Percentiles rank a stretch among this genome's conserved stretches.
These are phyloP conservation scores for Guillardia theta DNA, from an alignment of 78 protist genomes.

Conservation along the genomic window DNA sequence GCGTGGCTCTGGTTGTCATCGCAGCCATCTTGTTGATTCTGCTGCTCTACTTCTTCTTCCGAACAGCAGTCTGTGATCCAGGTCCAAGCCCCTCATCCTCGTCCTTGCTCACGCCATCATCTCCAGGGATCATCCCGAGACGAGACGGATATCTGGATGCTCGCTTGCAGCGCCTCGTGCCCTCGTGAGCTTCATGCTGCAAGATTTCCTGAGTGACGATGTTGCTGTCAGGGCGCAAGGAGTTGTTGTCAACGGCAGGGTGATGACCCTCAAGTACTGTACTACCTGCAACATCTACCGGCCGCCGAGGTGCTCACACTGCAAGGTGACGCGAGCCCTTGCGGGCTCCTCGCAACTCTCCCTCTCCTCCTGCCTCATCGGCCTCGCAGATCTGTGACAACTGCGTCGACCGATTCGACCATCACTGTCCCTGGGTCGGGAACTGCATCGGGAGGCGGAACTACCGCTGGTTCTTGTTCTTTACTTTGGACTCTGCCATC, in stretches of 20 bases:
- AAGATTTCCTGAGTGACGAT: background rate
- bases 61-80: background rate
- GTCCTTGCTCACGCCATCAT: background rate
- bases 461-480: constrained; percentile 20
- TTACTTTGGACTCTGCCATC: background rate
- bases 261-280: constrained; percentile 1
- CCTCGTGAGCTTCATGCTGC: background rate
- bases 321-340: no score
- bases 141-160: background rate
- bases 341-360: no score
- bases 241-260: background rate
- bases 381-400: constrained; percentile 36
- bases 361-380: no score
- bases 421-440: constrained; percentile 8
- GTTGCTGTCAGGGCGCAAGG: background rate
- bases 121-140: background rate
- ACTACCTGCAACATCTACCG: background rate
- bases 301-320: constrained; percentile 2
- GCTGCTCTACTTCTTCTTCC: background rate
- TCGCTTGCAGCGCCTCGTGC: background rate
- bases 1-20: background rate
- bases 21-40: background rate
- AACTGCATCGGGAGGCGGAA: constrained; percentile 30
- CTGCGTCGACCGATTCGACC: constrained; percentile 27
- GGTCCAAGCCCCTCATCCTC: background rate